Base-by-base conservation (phyloP, 129 eudicot species). In the Flaveria robusta region DNA sequence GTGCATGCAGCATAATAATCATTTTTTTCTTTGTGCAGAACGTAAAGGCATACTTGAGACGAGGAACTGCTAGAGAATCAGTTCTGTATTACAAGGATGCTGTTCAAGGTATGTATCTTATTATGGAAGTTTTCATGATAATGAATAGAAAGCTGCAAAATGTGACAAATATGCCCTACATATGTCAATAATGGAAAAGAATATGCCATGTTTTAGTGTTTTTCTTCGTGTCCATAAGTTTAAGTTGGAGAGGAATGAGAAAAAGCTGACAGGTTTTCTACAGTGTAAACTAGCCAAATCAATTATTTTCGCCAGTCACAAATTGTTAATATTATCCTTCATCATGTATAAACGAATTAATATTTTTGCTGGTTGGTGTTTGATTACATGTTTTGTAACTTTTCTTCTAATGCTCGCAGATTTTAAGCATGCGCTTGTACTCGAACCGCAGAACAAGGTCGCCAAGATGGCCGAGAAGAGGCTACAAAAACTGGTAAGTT, bases 51-150 rank as follows among this genome's bases (percentile, higher is more conserved):
- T 93, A 90, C 81, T 65, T 93, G 83, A 86, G 98, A 67, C 85
- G 98, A 79, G 98, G 98, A 59, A 85, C 95, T 14, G 97, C 98
- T 66, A 88, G 90, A 75, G 98, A 93, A 80, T 88, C 91, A 24
- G 88, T 86, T 80, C 80, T 88, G 5, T 79, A 74, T 66, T 66
- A 88, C 70, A 93, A 83, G 81, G 97, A 88, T 79, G 97, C 98
- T 82, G 92, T 89, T 80, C 87, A 86, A 93, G 98, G 98, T 93
- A 51, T 66, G 82, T 52, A 23, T 37, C 50, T 51, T 75, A 4
- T 27, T 50, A n/a, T 65, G 13, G 23, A 64, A 58, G 29, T 29
- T 78, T 46, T 20, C 24, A 34, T 27, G 5, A 58, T 37, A 75
- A 49, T 5, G 43, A 43, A 46, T 19, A 46, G 9, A 68, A 42